Percentiles rank a stretch among this genome's conserved stretches.
Conservation (phyloP, 192 early-diverging fungal genomes). For the Backusella morwellensis region DNA sequence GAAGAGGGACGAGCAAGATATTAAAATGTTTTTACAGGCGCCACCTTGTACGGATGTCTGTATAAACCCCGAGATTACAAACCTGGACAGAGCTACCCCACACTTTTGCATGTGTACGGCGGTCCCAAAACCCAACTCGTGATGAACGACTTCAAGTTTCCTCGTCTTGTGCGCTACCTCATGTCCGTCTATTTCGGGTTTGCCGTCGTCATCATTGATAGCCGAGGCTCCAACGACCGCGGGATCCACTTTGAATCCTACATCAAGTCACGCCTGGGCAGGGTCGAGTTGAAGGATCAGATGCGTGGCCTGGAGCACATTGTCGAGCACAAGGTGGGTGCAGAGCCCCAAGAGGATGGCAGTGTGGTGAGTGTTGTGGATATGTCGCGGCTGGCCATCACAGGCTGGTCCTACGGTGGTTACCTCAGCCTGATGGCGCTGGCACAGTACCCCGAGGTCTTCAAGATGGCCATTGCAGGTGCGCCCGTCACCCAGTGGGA, state of each 20-base stretch:
- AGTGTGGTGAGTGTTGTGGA: conserved; percentile 44
- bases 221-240: conserved; percentile 63
- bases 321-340: conserved; percentile 38
- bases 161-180: conserved; percentile 56
- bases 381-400: conserved; percentile 57
- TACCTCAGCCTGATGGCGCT: conserved; percentile 67
- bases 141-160: conserved; percentile 68
- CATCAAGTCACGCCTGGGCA: conserved; percentile 53
- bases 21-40: conserved; percentile 9
- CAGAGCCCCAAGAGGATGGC: conserved; percentile 14
- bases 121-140: conserved; percentile 74
- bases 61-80: conserved; percentile 52
- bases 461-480: conserved; percentile 64
- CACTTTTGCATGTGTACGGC: conserved; percentile 66
- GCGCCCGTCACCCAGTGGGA: conserved; percentile 77
- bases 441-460: conserved; percentile 54
- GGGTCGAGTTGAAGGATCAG: conserved; percentile 62
- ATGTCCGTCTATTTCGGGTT: conserved; percentile 53
- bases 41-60: conserved; percentile 53
- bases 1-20: too few relatives aligned
- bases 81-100: conserved; percentile 54
- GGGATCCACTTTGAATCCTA: conserved; percentile 60
- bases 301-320: conserved; percentile 54
- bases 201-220: conserved; percentile 63
- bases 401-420: conserved; percentile 78